Conservation (phyloP, 2,329 filamentous ascomycete species). For the Sporothrix schenckii region DNA sequence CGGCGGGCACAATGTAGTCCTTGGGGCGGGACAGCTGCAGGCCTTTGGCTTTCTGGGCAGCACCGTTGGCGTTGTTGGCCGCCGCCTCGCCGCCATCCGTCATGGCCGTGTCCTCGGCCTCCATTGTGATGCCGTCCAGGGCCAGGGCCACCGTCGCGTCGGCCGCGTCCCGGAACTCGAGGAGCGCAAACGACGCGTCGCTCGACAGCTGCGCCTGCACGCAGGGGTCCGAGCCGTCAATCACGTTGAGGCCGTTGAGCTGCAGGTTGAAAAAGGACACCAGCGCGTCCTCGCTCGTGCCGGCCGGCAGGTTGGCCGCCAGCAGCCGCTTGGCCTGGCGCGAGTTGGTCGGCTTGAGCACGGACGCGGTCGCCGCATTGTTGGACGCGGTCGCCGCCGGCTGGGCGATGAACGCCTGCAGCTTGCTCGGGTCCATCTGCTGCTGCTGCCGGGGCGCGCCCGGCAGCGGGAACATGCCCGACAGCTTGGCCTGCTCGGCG, state of each 20-base stretch:
- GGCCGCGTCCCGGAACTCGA: constrained; percentile 85
- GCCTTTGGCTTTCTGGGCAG: constrained; percentile 52
- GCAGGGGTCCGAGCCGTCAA: constrained; percentile 82
- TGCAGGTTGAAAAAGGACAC: constrained; percentile 92
- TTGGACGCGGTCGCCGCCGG: constrained; percentile 61
- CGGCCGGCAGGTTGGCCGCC: constrained; percentile 76
- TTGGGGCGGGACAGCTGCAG: constrained; percentile 84
- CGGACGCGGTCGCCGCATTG: constrained; percentile 46
- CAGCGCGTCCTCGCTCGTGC: constrained; percentile 73
- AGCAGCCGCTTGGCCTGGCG: constrained; percentile 92
- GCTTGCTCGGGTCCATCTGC: constrained; percentile 88
- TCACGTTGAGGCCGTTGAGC: constrained; percentile 92
- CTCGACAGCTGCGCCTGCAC: constrained; percentile 78
- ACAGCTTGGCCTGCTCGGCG: constrained; percentile 96
- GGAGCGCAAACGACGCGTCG: constrained; percentile 77
- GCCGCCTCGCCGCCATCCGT: constrained; percentile 57
- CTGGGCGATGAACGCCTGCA: constrained; percentile 95
- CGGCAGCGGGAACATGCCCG: constrained; percentile 97
- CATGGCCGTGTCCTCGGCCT: constrained; percentile 57
- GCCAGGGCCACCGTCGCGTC: constrained; percentile 92
- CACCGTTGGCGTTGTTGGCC: not conserved
- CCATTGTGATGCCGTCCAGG: constrained; percentile 87
- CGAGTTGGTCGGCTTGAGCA: constrained; percentile 85
- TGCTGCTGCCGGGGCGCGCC: constrained; percentile 94
- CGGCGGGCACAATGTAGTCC: constrained; percentile 91